These are phyloP conservation scores for Tubosaeta sp. DNA, from an alignment of 768 basidiomycete species.

Conservation along the genomic window DNA sequence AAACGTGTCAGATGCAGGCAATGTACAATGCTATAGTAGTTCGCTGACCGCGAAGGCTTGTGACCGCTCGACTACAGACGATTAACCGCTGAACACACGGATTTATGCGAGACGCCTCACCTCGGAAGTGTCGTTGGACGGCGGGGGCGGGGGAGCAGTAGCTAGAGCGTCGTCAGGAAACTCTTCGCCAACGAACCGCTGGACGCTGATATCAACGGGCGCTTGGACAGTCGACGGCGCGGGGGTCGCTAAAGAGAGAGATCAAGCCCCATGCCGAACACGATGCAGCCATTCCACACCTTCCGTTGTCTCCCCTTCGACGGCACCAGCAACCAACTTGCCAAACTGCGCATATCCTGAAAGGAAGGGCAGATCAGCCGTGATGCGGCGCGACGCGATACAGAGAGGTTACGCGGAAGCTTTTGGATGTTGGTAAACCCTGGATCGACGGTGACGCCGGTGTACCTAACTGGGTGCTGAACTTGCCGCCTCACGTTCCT, in stretches of 20 bases:
- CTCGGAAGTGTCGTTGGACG: background rate
- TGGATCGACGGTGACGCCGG: constrained; percentile 71
- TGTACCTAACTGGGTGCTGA: constrained; percentile 47
- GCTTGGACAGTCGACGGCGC: constrained; percentile 5
- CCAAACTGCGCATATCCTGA: constrained; percentile 72
- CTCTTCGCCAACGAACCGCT: constrained; percentile 23
- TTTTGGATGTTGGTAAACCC: constrained; percentile 72
- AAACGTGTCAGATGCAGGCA: constrained; percentile 1
- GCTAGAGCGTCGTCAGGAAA: constrained; percentile 59
- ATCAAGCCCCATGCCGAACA: constrained; percentile 2
- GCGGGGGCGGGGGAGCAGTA: constrained; percentile 43
- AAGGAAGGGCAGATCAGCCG: background rate
- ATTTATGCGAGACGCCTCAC: background rate
- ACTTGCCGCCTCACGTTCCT: constrained; percentile 14
- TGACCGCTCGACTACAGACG: constrained; percentile 10
- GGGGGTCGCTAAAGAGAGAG: constrained; percentile 7
- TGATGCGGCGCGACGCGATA: background rate
- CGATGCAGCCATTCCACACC: constrained; percentile 3
- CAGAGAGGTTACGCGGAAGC: constrained; percentile 52
- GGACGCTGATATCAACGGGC: background rate
- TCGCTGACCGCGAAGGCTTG: constrained; percentile 50
- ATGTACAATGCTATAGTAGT: too few relatives aligned
- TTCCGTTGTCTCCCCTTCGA: constrained; percentile 26
- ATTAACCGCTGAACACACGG: background rate
- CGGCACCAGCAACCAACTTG: constrained; percentile 31